Evolutionary conservation across 352 stramenopile species (phyloP).

Genomic region (Globisporangium recalcitrans): DNA sequence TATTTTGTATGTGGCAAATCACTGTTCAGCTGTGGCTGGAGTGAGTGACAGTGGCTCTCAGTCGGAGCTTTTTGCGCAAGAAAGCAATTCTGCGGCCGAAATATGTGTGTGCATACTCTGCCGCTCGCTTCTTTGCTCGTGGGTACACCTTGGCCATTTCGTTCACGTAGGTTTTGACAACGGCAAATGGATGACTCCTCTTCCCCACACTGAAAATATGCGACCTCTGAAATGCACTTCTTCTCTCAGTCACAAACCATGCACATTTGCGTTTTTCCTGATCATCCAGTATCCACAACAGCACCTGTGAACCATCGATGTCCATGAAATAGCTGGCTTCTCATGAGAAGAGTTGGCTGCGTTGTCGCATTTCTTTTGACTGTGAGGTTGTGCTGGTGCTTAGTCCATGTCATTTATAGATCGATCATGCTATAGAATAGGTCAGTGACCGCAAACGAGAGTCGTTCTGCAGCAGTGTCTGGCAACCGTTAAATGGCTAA

Average conservation of each 20-base stretch:
- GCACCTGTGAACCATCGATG: too few relatives aligned
- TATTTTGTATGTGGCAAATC: too few relatives aligned
- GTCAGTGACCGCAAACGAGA: too few relatives aligned
- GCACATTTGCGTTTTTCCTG: too few relatives aligned
- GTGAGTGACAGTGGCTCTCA: too few relatives aligned
- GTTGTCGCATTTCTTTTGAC: conserved; percentile 1
- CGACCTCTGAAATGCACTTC: background rate
- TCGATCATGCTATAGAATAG: background rate
- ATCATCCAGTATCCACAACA: background rate
- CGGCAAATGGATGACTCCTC: background rate
- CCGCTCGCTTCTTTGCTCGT: too few relatives aligned
- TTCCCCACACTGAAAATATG: background rate
- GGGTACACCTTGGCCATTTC: background rate
- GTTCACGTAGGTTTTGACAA: background rate
- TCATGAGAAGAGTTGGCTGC: background rate
- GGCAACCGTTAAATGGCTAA: too few relatives aligned
- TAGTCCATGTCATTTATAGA: background rate
- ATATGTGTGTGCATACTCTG: background rate
- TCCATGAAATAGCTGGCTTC: background rate
- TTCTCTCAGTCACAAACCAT: too few relatives aligned
- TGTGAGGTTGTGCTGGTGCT: background rate
- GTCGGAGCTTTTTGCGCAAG: background rate
- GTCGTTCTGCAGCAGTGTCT: too few relatives aligned
- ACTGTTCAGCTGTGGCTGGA: too few relatives aligned
- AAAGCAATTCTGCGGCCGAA: too few relatives aligned